Percentiles rank a stretch among this genome's conserved stretches.
phyloP scores from a whole-genome alignment of 768 basidiomycete species.

The Suillus ampliporus region DNA sequence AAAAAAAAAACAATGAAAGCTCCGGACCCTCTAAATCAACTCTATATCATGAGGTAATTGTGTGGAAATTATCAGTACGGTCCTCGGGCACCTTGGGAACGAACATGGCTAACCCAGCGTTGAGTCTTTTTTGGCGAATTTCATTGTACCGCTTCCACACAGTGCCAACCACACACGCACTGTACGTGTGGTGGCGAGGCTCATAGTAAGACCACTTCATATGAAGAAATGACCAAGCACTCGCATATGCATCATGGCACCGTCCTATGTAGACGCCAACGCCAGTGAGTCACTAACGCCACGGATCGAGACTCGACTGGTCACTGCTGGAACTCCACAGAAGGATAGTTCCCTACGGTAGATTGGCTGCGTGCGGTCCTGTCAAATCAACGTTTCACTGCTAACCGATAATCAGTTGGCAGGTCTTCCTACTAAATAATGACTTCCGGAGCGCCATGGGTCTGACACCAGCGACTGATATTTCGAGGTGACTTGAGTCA shows the following conservation, averaged over 20 bases:
- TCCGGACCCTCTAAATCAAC: too few relatives aligned
- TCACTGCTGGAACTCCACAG: too few relatives aligned
- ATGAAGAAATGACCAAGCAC: background rate
- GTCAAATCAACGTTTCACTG: background rate
- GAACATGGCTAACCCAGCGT: too few relatives aligned
- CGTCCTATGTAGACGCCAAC: background rate
- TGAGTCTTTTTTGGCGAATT: too few relatives aligned
- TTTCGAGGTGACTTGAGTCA: too few relatives aligned
- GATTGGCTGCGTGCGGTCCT: background rate
- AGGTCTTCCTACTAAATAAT: background rate
- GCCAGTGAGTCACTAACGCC: background rate
- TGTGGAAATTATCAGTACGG: background rate
- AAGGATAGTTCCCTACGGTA: background rate
- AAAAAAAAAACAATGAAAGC: background rate
- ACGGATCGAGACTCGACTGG: background rate
- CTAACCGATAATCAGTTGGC: constrained; percentile 2
- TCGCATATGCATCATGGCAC: too few relatives aligned
- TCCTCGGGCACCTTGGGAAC: background rate
- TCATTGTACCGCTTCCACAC: background rate
- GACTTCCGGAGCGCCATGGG: background rate
- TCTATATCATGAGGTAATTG: background rate
- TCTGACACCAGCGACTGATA: background rate
- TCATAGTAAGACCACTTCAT: background rate
- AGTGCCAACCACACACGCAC: background rate
- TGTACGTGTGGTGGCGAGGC: constrained; percentile 6